Conservation (phyloP, 441 rosid genomes). For the Lepidium campestre region DNA sequence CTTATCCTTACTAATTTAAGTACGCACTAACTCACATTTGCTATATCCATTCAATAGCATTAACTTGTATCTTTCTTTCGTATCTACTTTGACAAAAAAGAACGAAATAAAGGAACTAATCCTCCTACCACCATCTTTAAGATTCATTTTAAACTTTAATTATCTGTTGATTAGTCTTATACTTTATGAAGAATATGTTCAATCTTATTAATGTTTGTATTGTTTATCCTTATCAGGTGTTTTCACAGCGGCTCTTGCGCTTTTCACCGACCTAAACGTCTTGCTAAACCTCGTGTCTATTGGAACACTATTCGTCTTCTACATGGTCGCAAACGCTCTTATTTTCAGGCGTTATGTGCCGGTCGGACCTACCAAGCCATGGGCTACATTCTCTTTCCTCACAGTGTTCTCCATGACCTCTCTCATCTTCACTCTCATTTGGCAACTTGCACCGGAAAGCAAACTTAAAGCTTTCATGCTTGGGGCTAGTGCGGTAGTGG, state of each 20-base stretch:
- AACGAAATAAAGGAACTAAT: constrained; percentile 5
- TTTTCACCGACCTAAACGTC: constrained; percentile 69
- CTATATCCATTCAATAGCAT: background rate
- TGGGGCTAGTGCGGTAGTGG: constrained; percentile 34
- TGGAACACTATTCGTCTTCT: constrained; percentile 84
- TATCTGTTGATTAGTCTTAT: background rate
- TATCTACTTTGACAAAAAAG: background rate
- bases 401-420: constrained; percentile 51
- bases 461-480: constrained; percentile 52
- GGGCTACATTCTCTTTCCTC: constrained; percentile 72
- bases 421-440: constrained; percentile 52
- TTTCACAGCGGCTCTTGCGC: constrained; percentile 71
- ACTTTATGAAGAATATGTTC: background rate
- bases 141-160: background rate
- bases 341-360: constrained; percentile 69
- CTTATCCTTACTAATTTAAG: constrained; percentile 25
- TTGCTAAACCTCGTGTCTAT: constrained; percentile 82
- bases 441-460: constrained; percentile 59
- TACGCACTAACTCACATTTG: constrained; percentile 16
- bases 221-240: constrained; percentile 45
- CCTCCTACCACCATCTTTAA: constrained; percentile 5
- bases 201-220: background rate
- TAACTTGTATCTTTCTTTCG: background rate
- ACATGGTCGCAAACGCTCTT: constrained; percentile 91
- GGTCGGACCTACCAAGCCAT: constrained; percentile 52